Evolutionary conservation across 495 filamentous ascomycete genomes (phyloP).

Genomic region (Pyrenula aspistea): DNA sequence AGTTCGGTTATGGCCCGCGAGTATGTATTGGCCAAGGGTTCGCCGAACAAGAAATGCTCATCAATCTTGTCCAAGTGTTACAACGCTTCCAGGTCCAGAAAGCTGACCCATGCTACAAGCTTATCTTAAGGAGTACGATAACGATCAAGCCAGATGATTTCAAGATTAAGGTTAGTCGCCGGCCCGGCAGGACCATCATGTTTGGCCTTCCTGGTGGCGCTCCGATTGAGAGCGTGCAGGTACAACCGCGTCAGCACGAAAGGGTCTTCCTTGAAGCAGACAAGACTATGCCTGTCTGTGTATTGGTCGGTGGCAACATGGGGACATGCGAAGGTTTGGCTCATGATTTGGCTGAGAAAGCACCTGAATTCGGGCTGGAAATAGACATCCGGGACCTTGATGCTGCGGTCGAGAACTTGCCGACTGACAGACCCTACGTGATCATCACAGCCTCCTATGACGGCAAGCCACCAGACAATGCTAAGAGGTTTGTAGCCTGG

Average conservation of each 20-base stretch:
- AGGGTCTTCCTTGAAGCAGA: not conserved
- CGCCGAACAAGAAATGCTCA: conserved; percentile 49
- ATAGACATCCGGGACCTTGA: conserved; percentile 48
- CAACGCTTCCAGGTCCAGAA: conserved; percentile 49
- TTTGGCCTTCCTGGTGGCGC: not conserved
- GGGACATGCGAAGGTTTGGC: conserved; percentile 67
- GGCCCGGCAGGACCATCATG: not conserved
- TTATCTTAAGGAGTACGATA: conserved; percentile 3
- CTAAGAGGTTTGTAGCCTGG: conserved; percentile 57
- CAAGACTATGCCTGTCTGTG: not conserved
- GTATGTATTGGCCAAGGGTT: conserved; percentile 46
- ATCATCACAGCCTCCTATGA: conserved; percentile 66
- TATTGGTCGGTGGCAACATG: conserved; percentile 47
- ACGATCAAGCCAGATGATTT: conserved; percentile 9
- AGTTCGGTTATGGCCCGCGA: conserved; percentile 43
- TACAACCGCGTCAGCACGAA: not conserved
- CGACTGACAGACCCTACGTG: conserved; percentile 47
- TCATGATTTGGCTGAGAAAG: conserved; percentile 47
- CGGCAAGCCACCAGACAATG: conserved; percentile 65
- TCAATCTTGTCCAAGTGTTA: conserved; percentile 41
- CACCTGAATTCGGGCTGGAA: conserved; percentile 42
- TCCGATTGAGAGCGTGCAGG: not conserved
- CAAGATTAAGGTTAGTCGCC: not conserved
- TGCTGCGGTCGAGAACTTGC: conserved; percentile 46
- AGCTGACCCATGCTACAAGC: conserved; percentile 6